A percentile compares a stretch with the other conserved stretches of the same genome.
Conservation (phyloP, 1,284 basidiomycete genomes). For the Rhodotorula sp. region DNA sequence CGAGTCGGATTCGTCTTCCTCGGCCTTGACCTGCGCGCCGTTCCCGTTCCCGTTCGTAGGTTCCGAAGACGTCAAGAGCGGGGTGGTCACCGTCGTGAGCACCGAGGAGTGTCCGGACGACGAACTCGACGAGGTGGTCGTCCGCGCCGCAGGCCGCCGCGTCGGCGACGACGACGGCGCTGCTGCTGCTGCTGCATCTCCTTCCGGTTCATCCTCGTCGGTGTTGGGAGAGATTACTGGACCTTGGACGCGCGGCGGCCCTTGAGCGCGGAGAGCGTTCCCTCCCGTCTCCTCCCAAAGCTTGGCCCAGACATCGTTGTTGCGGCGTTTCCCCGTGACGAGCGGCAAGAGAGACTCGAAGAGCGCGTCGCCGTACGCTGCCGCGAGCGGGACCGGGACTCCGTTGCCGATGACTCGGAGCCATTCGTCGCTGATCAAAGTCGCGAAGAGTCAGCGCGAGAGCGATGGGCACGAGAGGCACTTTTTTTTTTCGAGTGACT, state of each 20-base stretch:
- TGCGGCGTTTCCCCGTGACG: not conserved
- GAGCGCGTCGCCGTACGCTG: conserved; percentile 9
- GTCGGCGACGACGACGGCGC: not conserved
- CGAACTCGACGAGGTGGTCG: not conserved
- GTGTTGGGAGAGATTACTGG: not conserved
- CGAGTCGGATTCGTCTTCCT: not conserved
- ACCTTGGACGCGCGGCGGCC: not conserved
- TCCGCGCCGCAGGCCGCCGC: not conserved
- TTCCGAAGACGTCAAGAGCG: not conserved
- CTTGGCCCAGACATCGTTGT: not conserved
- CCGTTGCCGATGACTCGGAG: conserved; percentile 22
- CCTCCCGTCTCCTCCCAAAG: not conserved
- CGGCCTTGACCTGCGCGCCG: not conserved
- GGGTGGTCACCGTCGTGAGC: not conserved
- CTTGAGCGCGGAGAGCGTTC: not conserved
- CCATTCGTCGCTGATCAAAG: not conserved
- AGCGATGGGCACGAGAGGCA: too few species aligned
- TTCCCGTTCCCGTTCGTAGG: too few species aligned
- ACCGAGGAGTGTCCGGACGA: too few species aligned
- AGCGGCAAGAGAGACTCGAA: not conserved
- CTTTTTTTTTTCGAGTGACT: too few species aligned
- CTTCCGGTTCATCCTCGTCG: too few species aligned
- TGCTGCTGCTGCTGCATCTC: too few species aligned
- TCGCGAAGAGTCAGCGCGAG: not conserved
- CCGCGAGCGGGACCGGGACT: conserved; percentile 17